phyloP scores from a whole-genome alignment of 371 early-diverging fungal genomes.

The Apophysomyces sp. region DNA sequence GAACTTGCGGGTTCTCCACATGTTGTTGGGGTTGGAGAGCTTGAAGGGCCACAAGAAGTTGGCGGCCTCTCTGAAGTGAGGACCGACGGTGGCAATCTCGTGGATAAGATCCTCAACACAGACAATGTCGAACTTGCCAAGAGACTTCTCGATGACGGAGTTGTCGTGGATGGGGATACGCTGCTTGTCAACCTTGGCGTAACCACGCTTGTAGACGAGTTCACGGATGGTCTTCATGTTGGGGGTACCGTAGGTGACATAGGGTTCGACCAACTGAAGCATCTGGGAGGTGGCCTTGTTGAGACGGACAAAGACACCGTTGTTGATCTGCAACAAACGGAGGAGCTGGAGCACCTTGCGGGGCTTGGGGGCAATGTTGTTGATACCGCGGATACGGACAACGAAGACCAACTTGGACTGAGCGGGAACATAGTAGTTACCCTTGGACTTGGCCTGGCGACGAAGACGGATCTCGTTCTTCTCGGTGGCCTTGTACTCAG shows the following conservation, averaged over 20 bases:
- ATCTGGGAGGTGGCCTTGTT: constrained; percentile 99
- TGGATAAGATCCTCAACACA: constrained; percentile 99
- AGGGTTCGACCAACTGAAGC: constrained; percentile 98
- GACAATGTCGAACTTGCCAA: constrained; percentile 96
- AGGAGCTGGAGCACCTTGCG: constrained; percentile 99
- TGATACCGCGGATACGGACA: constrained; percentile 96
- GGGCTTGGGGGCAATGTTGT: constrained; percentile 99
- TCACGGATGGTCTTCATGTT: constrained; percentile 99
- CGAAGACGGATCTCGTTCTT: constrained; percentile 84
- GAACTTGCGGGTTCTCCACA: constrained; percentile 95
- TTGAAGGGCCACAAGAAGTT: constrained; percentile 99
- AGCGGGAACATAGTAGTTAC: constrained; percentile 95
- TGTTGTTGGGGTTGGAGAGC: constrained; percentile 97
- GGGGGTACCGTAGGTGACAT: constrained; percentile 97
- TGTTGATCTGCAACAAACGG: constrained; percentile 99
- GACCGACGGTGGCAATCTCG: constrained; percentile 98
- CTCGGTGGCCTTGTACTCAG: constrained; percentile 92
- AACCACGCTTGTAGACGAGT: constrained; percentile 99
- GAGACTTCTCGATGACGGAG: constrained; percentile 90
- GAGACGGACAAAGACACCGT: constrained; percentile 97
- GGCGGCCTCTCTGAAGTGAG: constrained; percentile 86
- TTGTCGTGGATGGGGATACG: constrained; percentile 97
- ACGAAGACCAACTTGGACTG: constrained; percentile 98
- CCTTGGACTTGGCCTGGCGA: constrained; percentile 90
- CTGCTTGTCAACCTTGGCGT: constrained; percentile 96